phyloP scores from a whole-genome alignment of 148 eudicot genomes.

The Chenopodium quinoa region DNA sequence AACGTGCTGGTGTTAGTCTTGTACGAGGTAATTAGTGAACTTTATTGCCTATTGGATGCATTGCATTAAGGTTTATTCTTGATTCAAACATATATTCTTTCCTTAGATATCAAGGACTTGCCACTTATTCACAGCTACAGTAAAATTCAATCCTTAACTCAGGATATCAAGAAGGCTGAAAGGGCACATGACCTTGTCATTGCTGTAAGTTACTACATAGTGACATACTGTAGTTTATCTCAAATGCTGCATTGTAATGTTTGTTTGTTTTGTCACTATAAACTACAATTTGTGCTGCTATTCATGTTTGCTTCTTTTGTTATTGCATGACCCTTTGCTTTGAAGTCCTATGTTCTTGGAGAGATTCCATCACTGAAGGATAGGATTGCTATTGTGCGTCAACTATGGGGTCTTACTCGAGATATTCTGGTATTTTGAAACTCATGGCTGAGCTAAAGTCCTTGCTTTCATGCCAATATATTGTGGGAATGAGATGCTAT shows the following conservation, averaged over 20 bases:
- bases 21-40: slow-evolving; percentile 45
- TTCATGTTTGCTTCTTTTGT: not conserved
- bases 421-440: slow-evolving; percentile 71
- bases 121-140: slow-evolving; percentile 77
- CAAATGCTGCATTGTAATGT: not conserved
- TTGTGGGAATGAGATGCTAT: not conserved
- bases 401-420: slow-evolving; percentile 83
- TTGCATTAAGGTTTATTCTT: slow-evolving; percentile 6
- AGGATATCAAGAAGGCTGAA: slow-evolving; percentile 59
- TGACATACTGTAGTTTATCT: not conserved
- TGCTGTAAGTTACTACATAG: slow-evolving; percentile 60
- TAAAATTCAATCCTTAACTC: slow-evolving; percentile 59
- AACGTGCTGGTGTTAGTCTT: slow-evolving; percentile 83
- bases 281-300: slow-evolving; percentile 3
- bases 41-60: not conserved
- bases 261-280: not conserved
- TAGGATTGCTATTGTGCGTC: slow-evolving; percentile 80
- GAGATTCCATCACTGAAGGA: slow-evolving; percentile 87
- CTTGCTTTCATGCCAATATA: not conserved
- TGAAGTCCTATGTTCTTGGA: slow-evolving; percentile 97
- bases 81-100: slow-evolving; percentile 7
- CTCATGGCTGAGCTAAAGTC: not conserved
- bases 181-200: slow-evolving; percentile 88
- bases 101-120: slow-evolving; percentile 64
- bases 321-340: slow-evolving; percentile 6